Evolutionary conservation across 129 eudicot genomes (phyloP).

Genomic region (sunflower (Helianthus annuus)): HanXRQr2.0-SUNRISE NC_035445.2:118348317-118348816

Average conservation of each 20-base stretch:
- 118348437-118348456: constrained; percentile 39
- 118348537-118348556: too few species aligned
- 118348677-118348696: too few species aligned
- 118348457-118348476: not conserved
- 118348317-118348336: constrained; percentile 18
- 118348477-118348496: constrained; percentile 13
- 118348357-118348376: constrained; percentile 4
- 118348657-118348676: not conserved
- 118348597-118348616: not conserved
- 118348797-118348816: too few species aligned
- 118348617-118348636: constrained; percentile 10
- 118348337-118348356: constrained; percentile 12
- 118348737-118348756: too few species aligned
- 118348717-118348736: too few species aligned
- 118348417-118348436: constrained; percentile 24
- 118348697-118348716: too few species aligned
- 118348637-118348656: constrained; percentile 4
- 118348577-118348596: too few species aligned
- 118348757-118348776: not conserved
- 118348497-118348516: not conserved
- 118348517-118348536: not conserved
- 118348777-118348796: too few species aligned
- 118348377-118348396: not conserved
- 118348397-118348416: constrained; percentile 32
- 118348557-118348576: too few species aligned